These are phyloP conservation scores for Tuber indicum DNA, from an alignment of 495 filamentous ascomycete species.

Conservation along the genomic window DNA sequence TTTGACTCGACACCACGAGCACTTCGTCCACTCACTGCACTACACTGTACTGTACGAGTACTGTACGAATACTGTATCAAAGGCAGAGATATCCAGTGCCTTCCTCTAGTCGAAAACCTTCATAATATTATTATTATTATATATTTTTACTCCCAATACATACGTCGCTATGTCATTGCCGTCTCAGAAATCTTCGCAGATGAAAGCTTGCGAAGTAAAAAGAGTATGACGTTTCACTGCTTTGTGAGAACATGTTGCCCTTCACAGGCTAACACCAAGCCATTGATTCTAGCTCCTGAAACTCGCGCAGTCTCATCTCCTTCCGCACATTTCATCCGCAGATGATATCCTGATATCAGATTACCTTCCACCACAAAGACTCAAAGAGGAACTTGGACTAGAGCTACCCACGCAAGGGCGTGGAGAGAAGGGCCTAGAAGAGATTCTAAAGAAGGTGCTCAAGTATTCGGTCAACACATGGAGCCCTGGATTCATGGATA, in stretches of 20 bases:
- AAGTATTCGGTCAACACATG: conserved; percentile 89
- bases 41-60: background rate
- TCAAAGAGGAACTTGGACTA: conserved; percentile 59
- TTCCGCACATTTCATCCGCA: conserved; percentile 38
- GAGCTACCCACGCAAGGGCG: conserved; percentile 57
- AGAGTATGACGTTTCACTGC: background rate
- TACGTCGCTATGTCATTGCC: background rate
- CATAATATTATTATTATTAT: too few species aligned
- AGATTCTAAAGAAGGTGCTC: conserved; percentile 59
- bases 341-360: conserved; percentile 52
- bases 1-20: background rate
- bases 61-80: too few species aligned
- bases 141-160: background rate
- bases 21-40: background rate
- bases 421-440: conserved; percentile 65
- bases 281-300: conserved; percentile 30
- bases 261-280: background rate
- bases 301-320: conserved; percentile 34
- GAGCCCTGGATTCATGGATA: conserved; percentile 92
- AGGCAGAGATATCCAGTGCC: background rate
- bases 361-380: conserved; percentile 61
- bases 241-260: background rate
- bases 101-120: too few species aligned
- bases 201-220: background rate
- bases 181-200: background rate